Conservation (phyloP, 352 stramenopile genomes). For the Globisporangium emineosum region DNA sequence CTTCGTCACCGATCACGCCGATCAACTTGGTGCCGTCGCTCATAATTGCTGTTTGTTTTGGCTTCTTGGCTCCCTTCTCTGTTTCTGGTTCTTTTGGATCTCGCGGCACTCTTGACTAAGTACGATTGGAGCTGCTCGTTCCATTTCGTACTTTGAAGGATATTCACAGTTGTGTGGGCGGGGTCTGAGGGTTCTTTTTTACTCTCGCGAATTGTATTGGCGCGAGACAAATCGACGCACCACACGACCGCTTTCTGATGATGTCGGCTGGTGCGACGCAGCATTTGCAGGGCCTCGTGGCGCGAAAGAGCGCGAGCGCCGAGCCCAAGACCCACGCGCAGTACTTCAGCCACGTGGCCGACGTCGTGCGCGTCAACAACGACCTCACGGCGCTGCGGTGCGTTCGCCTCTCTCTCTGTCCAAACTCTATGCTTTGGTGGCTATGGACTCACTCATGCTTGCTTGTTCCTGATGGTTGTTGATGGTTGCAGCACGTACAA, state of each 20-base stretch:
- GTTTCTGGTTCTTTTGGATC: conserved; percentile 8
- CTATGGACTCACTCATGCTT: neutral
- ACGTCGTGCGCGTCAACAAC: conserved; percentile 50
- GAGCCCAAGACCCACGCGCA: conserved; percentile 60
- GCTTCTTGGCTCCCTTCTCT: conserved; percentile 2
- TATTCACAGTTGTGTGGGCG: neutral
- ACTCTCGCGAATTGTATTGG: conserved; percentile 4
- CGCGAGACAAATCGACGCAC: neutral
- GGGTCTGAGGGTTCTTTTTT: neutral
- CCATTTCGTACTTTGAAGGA: neutral
- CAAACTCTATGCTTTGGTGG: neutral
- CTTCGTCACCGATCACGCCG: conserved; percentile 90
- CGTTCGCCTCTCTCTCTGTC: neutral
- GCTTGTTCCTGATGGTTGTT: conserved; percentile 1
- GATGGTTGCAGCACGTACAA: conserved; percentile 44
- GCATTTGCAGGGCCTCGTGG: conserved; percentile 63
- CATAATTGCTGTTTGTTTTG: conserved; percentile 26
- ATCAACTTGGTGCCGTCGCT: conserved; percentile 85
- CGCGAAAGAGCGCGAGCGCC: conserved; percentile 41
- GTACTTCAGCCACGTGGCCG: conserved; percentile 72
- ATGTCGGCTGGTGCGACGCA: conserved; percentile 28
- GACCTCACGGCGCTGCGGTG: conserved; percentile 55
- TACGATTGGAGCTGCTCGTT: neutral
- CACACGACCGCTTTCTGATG: neutral
- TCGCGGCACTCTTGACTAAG: neutral